A percentile compares a stretch with the other conserved stretches of the same genome.
phyloP scores from a whole-genome alignment of 148 eudicot species.

The Fagopyrum esculentum region DNA sequence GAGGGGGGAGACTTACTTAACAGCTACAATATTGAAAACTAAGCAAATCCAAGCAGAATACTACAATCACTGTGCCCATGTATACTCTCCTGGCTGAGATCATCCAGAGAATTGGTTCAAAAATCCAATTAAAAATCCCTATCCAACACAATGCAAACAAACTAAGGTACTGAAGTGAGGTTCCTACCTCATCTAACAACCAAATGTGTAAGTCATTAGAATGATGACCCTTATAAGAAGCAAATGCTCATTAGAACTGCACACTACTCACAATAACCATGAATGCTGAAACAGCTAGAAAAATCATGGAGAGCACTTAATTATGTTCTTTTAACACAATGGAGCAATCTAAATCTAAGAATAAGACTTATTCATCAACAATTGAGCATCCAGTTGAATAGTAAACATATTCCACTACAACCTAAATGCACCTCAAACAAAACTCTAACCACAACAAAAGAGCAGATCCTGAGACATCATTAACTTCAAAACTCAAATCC shows the following conservation, averaged over 20 bases:
- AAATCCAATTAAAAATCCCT: not conserved
- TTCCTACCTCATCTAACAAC: not conserved
- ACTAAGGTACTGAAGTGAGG: not conserved
- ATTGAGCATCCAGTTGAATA: not conserved
- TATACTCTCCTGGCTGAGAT: not conserved
- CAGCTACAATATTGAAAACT: not conserved
- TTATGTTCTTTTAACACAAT: not conserved
- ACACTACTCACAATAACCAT: not conserved
- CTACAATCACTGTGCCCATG: not conserved
- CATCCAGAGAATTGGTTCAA: not conserved
- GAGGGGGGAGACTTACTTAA: not conserved
- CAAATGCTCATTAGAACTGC: not conserved
- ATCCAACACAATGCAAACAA: not conserved
- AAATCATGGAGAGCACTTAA: not conserved
- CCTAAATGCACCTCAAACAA: not conserved
- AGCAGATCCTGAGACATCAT: slow-evolving; percentile 7
- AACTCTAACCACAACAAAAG: not conserved
- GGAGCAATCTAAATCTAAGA: not conserved
- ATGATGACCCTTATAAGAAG: not conserved
- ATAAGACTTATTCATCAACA: not conserved
- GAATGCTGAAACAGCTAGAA: not conserved
- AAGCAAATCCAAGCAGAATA: not conserved
- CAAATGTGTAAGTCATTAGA: not conserved
- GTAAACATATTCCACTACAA: not conserved
- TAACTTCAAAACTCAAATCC: not conserved